Conservation (phyloP, 2,329 filamentous ascomycete genomes). For the Aspergillus ochraceus region DNA sequence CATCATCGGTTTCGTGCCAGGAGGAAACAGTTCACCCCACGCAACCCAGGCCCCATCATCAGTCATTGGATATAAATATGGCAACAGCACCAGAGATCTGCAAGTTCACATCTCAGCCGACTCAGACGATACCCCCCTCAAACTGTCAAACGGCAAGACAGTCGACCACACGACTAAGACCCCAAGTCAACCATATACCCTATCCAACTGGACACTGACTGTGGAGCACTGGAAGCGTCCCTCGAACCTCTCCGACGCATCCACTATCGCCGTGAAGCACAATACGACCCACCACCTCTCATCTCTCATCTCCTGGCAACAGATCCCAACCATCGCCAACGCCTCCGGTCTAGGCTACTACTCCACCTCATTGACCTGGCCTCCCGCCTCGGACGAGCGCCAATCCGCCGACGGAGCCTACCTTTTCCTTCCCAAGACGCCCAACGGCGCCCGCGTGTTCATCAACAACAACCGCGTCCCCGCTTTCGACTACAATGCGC, state of each 20-base stretch:
- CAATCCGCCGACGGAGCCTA: constrained; percentile 17
- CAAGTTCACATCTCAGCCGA: constrained; percentile 9
- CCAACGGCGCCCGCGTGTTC: constrained; percentile 13
- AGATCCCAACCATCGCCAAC: constrained; percentile 20
- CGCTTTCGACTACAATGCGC: constrained; percentile 15
- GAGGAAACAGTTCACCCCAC: neutral
- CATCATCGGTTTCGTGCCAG: constrained; percentile 38
- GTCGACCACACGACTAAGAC: constrained; percentile 2
- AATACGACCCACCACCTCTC: constrained; percentile 23
- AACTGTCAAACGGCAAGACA: constrained; percentile 15
- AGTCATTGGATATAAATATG: constrained; percentile 11
- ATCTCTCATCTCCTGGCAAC: constrained; percentile 18
- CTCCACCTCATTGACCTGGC: constrained; percentile 16
- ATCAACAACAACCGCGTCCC: constrained; percentile 19
- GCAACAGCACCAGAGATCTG: neutral
- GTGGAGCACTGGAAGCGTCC: constrained; percentile 25
- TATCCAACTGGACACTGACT: constrained; percentile 16
- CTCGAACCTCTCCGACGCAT: constrained; percentile 17
- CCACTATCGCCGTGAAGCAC: constrained; percentile 15
- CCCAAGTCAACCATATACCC: neutral
- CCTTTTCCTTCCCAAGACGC: constrained; percentile 15
- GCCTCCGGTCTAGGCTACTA: constrained; percentile 23
- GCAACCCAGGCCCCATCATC: constrained; percentile 8
- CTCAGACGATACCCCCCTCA: neutral
- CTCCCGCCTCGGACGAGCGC: neutral